These are phyloP conservation scores for Neurospora terricola DNA, from an alignment of 495 filamentous ascomycete genomes.

Conservation along the genomic window DNA sequence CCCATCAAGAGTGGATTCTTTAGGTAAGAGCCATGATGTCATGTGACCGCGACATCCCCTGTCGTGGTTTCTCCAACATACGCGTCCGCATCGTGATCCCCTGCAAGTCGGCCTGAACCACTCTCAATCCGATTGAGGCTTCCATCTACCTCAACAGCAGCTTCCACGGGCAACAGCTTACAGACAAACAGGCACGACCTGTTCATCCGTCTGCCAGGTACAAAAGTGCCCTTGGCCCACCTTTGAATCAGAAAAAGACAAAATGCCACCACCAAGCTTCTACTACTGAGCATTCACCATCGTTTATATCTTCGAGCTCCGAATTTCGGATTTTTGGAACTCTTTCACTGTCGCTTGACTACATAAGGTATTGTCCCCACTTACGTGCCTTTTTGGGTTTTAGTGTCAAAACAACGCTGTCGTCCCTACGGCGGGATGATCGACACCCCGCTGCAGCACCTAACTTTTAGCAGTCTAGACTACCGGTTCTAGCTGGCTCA, in stretches of 20 bases:
- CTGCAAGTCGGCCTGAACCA: not conserved
- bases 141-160: not conserved
- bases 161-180: not conserved
- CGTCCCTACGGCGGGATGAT: not conserved
- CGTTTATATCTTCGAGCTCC: not conserved
- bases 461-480: not conserved
- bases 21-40: not conserved
- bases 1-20: not conserved
- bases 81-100: conserved; percentile 1
- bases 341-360: not conserved
- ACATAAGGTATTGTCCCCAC: not conserved
- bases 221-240: not conserved
- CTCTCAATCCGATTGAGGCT: not conserved
- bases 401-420: not conserved
- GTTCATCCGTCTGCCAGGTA: not conserved
- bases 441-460: not conserved
- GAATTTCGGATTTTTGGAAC: not conserved
- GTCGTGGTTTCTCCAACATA: conserved; percentile 3
- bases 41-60: conserved; percentile 3
- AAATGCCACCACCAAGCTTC: not conserved
- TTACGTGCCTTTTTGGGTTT: not conserved
- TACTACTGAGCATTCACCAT: not conserved
- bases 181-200: not conserved
- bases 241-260: not conserved
- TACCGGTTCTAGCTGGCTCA: not conserved